phyloP scores from a whole-genome alignment of 768 basidiomycete genomes.

The Goffeauzyma gilvescens region DNA sequence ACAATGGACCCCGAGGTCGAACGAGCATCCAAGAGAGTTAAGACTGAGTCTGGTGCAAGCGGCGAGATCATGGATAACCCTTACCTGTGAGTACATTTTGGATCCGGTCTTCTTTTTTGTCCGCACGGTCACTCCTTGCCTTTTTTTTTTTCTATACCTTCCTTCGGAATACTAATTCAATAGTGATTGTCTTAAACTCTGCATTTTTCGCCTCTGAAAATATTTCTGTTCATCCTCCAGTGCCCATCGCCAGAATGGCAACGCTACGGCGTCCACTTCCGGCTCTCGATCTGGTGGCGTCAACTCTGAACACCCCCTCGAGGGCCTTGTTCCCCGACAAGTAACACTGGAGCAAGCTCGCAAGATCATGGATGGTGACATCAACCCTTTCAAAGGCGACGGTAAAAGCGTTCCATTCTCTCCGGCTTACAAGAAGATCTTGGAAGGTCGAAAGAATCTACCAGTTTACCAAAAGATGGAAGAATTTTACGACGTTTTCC shows the following conservation, averaged over 20 bases:
- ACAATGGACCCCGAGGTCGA: no score
- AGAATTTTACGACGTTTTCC: slow-evolving; percentile 72
- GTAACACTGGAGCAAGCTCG: slow-evolving; percentile 49
- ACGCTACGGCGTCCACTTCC: slow-evolving; percentile 2
- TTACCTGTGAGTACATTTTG: slow-evolving; percentile 19
- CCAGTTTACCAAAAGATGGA: slow-evolving; percentile 86
- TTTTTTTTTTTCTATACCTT: neutral
- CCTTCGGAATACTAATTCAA: neutral
- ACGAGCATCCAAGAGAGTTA: slow-evolving; percentile 1
- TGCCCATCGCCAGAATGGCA: neutral
- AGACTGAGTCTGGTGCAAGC: slow-evolving; percentile 6
- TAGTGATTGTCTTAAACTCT: neutral
- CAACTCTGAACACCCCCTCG: slow-evolving; percentile 42
- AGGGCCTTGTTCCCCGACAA: slow-evolving; percentile 52
- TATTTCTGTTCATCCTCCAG: slow-evolving; percentile 1
- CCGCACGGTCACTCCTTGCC: neutral
- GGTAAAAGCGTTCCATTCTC: slow-evolving; percentile 41
- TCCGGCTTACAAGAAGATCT: slow-evolving; percentile 62
- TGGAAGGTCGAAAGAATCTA: slow-evolving; percentile 64
- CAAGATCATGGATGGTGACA: slow-evolving; percentile 50
- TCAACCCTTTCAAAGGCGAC: slow-evolving; percentile 65
- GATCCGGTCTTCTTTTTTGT: neutral
- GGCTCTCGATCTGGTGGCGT: no score
- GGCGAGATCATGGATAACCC: slow-evolving; percentile 17
- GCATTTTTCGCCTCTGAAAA: neutral